These are phyloP conservation scores for Teunomyces atbi DNA, from an alignment of 805 yeast genomes.

Conservation along the genomic window DNA sequence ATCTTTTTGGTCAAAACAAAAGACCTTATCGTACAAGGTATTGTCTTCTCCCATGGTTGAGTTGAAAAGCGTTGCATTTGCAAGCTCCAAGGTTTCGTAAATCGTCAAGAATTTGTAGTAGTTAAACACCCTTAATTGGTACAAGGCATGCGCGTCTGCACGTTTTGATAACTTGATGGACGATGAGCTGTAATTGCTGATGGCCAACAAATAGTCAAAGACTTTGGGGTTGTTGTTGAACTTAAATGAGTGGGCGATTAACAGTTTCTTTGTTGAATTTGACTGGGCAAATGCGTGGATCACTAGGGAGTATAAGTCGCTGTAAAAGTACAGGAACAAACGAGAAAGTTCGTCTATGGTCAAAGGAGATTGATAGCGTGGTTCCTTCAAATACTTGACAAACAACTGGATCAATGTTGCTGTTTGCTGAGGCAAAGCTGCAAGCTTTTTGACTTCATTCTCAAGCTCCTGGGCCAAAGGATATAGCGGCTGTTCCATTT, in stretches of 20 bases:
- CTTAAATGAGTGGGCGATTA: constrained; percentile 27
- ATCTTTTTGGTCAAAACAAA: constrained; percentile 39
- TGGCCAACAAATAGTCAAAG: constrained; percentile 42
- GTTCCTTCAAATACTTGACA: constrained; percentile 39
- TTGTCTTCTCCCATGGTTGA: constrained; percentile 28
- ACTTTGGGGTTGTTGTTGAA: constrained; percentile 28
- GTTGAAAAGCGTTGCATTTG: constrained; percentile 30
- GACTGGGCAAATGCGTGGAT: constrained; percentile 35
- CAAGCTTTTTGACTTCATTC: constrained; percentile 21
- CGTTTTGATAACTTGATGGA: constrained; percentile 37
- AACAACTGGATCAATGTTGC: constrained; percentile 25
- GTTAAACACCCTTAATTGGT: constrained; percentile 40
- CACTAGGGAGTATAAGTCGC: constrained; percentile 36
- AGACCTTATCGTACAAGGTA: constrained; percentile 37
- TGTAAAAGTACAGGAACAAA: constrained; percentile 35
- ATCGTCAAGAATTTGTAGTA: constrained; percentile 39
- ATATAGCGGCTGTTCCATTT: background rate
- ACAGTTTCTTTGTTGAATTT: constrained; percentile 37
- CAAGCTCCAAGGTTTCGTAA: constrained; percentile 30
- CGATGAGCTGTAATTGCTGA: constrained; percentile 37
- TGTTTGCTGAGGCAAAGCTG: constrained; percentile 27
- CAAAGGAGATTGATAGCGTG: constrained; percentile 42
- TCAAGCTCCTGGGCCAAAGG: constrained; percentile 12
- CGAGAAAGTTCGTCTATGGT: constrained; percentile 32
- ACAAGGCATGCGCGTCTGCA: constrained; percentile 34